Evolutionary conservation across 106 monocot species (phyloP).

Genomic region (Apostasia shenzhenica): DNA sequence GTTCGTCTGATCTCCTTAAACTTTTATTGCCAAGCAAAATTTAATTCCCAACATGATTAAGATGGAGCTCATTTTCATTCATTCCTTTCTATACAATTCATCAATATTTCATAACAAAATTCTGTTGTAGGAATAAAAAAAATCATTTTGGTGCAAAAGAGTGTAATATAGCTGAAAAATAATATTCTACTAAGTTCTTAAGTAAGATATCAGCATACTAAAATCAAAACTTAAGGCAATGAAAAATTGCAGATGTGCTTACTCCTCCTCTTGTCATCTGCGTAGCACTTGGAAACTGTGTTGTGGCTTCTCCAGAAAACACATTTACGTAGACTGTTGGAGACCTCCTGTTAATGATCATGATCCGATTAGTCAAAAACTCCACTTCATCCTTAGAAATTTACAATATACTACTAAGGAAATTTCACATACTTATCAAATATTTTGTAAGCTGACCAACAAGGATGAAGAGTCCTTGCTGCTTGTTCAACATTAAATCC

Average conservation of each 20-base stretch:
- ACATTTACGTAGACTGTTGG: slow-evolving; percentile 74
- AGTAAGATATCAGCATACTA: too few species aligned
- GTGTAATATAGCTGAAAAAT: too few species aligned
- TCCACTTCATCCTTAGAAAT: neutral
- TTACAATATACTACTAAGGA: neutral
- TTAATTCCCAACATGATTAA: too few species aligned
- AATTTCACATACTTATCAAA: slow-evolving; percentile 43
- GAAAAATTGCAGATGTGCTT: slow-evolving; percentile 7
- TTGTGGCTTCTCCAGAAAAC: slow-evolving; percentile 80
- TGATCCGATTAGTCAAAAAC: neutral
- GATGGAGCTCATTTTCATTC: too few species aligned
- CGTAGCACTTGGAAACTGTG: slow-evolving; percentile 65
- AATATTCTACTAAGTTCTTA: too few species aligned
- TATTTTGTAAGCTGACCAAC: slow-evolving; percentile 73
- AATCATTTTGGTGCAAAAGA: too few species aligned
- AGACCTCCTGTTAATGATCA: slow-evolving; percentile 45
- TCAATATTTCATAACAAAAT: too few species aligned
- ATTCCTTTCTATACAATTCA: too few species aligned
- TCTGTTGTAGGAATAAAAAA: too few species aligned
- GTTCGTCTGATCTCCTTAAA: too few species aligned
- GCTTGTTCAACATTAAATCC: slow-evolving; percentile 56
- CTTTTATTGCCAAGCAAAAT: too few species aligned
- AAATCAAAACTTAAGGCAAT: too few species aligned
- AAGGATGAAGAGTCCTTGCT: slow-evolving; percentile 75
- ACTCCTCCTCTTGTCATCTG: slow-evolving; percentile 81